phyloP scores from a whole-genome alignment of 106 monocot genomes.

The Vanilla planifolia region DNA sequence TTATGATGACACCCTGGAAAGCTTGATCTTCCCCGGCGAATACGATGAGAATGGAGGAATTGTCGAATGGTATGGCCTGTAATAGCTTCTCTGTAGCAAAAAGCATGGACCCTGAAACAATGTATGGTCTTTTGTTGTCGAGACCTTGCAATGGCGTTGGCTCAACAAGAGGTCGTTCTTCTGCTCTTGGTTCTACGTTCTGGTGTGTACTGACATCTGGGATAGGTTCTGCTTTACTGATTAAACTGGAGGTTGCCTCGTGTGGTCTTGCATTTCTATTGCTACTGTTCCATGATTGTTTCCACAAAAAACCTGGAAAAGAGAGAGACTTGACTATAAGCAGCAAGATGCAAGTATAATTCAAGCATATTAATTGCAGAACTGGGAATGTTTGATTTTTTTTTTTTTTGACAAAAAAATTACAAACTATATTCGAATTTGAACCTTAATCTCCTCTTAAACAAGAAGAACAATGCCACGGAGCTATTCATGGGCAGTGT shows the following conservation, averaged over 20 bases:
- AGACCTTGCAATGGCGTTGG: constrained; percentile 4
- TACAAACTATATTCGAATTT: too few relatives aligned
- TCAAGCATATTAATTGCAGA: too few relatives aligned
- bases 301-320: constrained; percentile 38
- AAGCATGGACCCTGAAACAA: constrained; percentile 58
- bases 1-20: constrained; percentile 76
- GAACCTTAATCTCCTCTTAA: too few relatives aligned
- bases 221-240: neutral
- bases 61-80: constrained; percentile 48
- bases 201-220: neutral
- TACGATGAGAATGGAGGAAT: constrained; percentile 65
- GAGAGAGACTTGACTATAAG: neutral
- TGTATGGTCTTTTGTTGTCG: constrained; percentile 7
- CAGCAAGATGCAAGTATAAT: too few relatives aligned
- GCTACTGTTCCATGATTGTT: constrained; percentile 9
- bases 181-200: neutral
- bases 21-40: constrained; percentile 28
- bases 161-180: constrained; percentile 4
- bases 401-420: too few relatives aligned
- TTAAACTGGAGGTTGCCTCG: constrained; percentile 2
- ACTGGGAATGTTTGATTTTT: too few relatives aligned
- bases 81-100: constrained; percentile 62
- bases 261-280: neutral
- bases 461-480: too few relatives aligned
- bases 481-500: too few relatives aligned